Base-by-base conservation (phyloP, 2,329 filamentous ascomycete species). In the Neofusicoccum ribis region DNA sequence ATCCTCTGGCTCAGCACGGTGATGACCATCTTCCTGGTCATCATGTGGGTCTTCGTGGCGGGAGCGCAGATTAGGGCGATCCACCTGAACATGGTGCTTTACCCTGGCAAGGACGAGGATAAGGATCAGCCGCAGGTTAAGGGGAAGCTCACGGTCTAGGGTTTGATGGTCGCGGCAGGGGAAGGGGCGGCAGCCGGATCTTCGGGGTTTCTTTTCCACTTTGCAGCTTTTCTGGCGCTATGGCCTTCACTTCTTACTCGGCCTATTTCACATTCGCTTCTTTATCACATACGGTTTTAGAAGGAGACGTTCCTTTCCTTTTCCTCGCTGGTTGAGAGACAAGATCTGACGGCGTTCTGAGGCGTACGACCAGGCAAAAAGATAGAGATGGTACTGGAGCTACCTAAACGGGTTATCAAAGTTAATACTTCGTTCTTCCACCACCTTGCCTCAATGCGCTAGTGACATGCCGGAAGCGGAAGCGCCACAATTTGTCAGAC, bases 21-120 rank as follows among this genome's bases (percentile, higher is more conserved):
- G 3, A 69, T 88, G 78, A 84, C 84, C 0, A 75, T 86, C 17
- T 74, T 82, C 27, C 73, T 88, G 36, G 74, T 87, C 5, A 68
- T 72, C 15, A 83, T 84, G 74, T 88, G 85, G 81, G 56, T 82
- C 2, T 85, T 85, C 68, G 83, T 88, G n/a, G 73, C 82, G 7
- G 77, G 79, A 66, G 79, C 79, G 56, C 82, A 86, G 69, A 69
- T 84, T 9, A 74, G 79, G 39, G 86, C 86, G 3, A 79, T 88
- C 5, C 72, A 79, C 63, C 78, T 77, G 15, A 77, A 81, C 52
- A 80, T 86, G 65, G 85, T 89, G 63, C 78, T 88, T 69, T 87
- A 82, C 68, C 84, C 84, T 3, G 85, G 85, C 7, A 46, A 46
- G 49, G 64, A 66, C 23, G 64, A 66, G 50, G 64, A 66, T 50